Conservation (phyloP, 805 yeast species). For the Priceomyces castillae region DNA sequence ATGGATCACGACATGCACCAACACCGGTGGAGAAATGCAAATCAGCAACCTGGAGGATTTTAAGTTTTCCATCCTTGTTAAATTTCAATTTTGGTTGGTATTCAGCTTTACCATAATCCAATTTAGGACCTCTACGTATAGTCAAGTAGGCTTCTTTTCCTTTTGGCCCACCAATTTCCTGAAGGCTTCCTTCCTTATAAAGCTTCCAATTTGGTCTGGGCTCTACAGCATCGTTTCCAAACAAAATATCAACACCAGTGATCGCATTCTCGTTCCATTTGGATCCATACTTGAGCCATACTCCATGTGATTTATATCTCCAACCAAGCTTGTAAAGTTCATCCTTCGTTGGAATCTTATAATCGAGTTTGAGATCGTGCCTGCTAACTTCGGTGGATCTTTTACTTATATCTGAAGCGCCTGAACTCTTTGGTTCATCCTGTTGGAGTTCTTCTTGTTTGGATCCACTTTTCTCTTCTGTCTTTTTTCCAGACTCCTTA, state of each 20-base stretch:
- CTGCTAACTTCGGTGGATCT: conserved; percentile 18
- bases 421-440: neutral
- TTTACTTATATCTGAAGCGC: conserved; percentile 6
- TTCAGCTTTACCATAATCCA: conserved; percentile 25
- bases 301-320: conserved; percentile 45
- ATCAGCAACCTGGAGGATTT: conserved; percentile 87
- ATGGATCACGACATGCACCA: conserved; percentile 77
- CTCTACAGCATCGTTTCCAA: conserved; percentile 70
- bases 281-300: conserved; percentile 59
- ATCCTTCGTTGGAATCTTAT: conserved; percentile 31
- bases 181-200: conserved; percentile 20
- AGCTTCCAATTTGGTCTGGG: conserved; percentile 73
- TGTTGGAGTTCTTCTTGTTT: neutral
- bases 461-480: conserved; percentile 2
- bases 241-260: conserved; percentile 64
- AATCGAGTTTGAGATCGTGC: conserved; percentile 14
- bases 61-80: conserved; percentile 52
- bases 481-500: neutral
- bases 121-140: conserved; percentile 32
- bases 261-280: conserved; percentile 37
- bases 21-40: conserved; percentile 83
- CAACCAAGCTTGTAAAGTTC: conserved; percentile 45
- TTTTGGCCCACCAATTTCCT: conserved; percentile 17
- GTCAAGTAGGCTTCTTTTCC: conserved; percentile 28
- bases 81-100: conserved; percentile 33